Evolutionary conservation across 2,329 filamentous ascomycete genomes (phyloP).

Genomic region (Beauveria sp.): DNA sequence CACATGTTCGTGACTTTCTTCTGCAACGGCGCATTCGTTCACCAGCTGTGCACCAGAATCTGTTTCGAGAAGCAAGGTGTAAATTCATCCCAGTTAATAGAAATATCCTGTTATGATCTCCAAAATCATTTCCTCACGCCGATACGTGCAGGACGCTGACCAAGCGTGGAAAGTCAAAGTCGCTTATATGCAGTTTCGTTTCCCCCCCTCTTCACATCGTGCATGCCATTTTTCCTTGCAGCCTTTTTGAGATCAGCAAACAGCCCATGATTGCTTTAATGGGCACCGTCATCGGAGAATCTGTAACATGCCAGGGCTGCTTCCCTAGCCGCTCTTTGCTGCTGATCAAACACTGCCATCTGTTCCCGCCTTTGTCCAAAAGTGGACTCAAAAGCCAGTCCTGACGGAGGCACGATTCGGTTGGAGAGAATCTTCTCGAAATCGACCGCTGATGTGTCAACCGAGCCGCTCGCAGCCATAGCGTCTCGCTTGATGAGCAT

Average conservation of each 20-base stretch:
- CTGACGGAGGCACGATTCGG: constrained; percentile 13
- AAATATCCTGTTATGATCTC: neutral
- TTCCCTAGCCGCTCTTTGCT: neutral
- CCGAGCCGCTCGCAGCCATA: constrained; percentile 30
- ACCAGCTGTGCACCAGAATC: neutral
- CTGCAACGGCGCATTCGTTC: neutral
- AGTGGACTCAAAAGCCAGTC: neutral
- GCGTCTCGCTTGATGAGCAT: constrained; percentile 53
- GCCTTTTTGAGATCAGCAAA: neutral
- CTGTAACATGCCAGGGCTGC: constrained; percentile 14
- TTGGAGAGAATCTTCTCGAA: constrained; percentile 39
- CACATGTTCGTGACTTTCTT: neutral
- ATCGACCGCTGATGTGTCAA: constrained; percentile 19
- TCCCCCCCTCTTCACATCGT: neutral
- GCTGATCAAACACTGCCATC: neutral
- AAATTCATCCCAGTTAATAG: neutral
- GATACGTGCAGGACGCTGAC: neutral
- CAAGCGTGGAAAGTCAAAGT: neutral
- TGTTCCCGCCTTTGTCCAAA: neutral
- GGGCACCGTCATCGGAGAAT: constrained; percentile 6
- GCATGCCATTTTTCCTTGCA: neutral
- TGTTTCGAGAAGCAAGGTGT: neutral
- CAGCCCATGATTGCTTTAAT: neutral
- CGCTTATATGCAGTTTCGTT: neutral
- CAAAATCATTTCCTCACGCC: neutral